Evolutionary conservation across 441 rosid species (phyloP), one percentile per base, ranked within the genome.

Genomic region (Pelargonium fulgidum): DNA sequence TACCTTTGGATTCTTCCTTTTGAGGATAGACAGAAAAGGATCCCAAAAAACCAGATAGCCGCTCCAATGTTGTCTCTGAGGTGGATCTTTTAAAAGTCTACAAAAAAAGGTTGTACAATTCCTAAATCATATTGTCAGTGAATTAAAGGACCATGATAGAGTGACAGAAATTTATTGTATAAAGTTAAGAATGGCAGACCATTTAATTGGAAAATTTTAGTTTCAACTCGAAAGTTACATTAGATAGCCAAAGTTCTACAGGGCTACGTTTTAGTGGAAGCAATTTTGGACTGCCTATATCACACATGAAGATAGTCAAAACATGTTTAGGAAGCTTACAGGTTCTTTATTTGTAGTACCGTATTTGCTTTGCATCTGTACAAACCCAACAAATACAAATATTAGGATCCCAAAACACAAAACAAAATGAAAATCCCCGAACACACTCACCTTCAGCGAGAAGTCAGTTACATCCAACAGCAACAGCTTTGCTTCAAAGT

Each of bases 401-500:
- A 7, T 41, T 7, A 71, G 14, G 48, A 42, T 59, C 26, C 68
- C 22, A 68, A 52, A 69, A 26, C 13, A n/a, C 0, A 52, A 47
- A 44, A 62, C 24, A 69, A 13, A 64, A 44, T 17, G 42, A 36
- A 17, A 63, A 41, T 67, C 71, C 26, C 14, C 13, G 52, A 47
- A 50, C 4, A 10, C 24, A 29, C 78, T 71, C 47, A 84, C 98
- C 94, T 87, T 91, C 1, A 91, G 81, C 29, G 92, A 92, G 73
- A 92, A 92, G 67, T 88, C 96, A 4, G 85, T 85, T 7, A 84
- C 84, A 77, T 89, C 97, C 74, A 93, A 76, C 70, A 93, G 82
- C 74, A 93, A 87, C 82, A 93, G 79, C 83, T 93, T 91, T 61
- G 97, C 85, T 44, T 89, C 96, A 4, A 93, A 93, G 87, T 78